Evolutionary conservation across 2,329 filamentous ascomycete species (phyloP), one percentile per base, ranked within the genome.

Genomic region (Ophiostoma pallidulum): DNA sequence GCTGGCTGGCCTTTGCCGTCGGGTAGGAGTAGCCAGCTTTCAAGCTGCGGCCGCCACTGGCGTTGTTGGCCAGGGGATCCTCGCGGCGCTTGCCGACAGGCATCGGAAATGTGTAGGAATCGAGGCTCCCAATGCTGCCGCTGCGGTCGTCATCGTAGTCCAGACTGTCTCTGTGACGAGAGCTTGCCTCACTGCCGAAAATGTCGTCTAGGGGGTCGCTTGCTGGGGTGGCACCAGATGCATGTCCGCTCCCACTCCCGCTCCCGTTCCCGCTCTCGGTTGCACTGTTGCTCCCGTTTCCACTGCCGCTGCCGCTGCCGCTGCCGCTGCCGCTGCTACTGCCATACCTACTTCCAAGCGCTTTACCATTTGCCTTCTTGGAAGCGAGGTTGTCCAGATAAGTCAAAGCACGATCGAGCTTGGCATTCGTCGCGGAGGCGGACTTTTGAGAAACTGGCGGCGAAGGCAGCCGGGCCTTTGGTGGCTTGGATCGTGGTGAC

Each of bases 161-260:
- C 40, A 59, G 50, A 28, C 58, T 58, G 28, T 58, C 59, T 50
- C 57, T 57, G 12, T 60, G 40, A 26, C 60, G 58, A 2, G 58
- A 54, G 36, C 54, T 61, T 3, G 52, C 53, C 41, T 59, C 58
- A 18, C 52, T 49, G n/a, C 47, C 50, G 16, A 57, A 46, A 3
- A 26, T 19, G 24, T 41, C 31, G 8, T 47, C 35, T n/a, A 32
- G 39, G 8, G 37, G 45, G n/a, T 35, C 37, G 29, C 45, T 47
- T 4, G 29, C 45, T 2, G 28, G 29, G 51, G 12, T 50, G 28
- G 28, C n/a, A n/a, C n/a, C n/a, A n/a, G n/a, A n/a, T n/a, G n/a
- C n/a, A n/a, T n/a, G n/a, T n/a, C 37, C 16, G 52, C 28, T 32
- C 26, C 47, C 33, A n/a, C 12, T n/a, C 19, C 29, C 32, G n/a